phyloP scores from a whole-genome alignment of 139 green algal species.

The Chlamydomonas sphaeroides region DNA sequence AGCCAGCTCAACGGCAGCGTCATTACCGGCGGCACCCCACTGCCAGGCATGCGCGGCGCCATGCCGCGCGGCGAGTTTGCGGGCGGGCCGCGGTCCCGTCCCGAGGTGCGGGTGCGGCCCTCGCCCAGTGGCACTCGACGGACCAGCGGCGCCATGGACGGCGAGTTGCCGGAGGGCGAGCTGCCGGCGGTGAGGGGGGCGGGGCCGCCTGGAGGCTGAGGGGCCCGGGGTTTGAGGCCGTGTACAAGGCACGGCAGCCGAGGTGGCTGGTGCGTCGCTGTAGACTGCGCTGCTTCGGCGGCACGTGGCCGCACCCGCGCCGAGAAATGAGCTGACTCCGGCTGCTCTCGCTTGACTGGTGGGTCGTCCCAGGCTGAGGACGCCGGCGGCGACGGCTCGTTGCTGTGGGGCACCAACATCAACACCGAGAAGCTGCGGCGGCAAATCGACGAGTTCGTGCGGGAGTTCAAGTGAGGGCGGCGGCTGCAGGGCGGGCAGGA shows the following conservation, averaged over 20 bases:
- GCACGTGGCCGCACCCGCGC: neutral
- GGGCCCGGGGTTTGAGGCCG: neutral
- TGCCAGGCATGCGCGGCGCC: neutral
- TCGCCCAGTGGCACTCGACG: neutral
- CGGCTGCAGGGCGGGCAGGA: neutral
- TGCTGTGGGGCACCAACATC: conserved; percentile 92
- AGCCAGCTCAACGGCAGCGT: conserved; percentile 3
- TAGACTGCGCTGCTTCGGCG: neutral
- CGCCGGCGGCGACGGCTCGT: conserved; percentile 61
- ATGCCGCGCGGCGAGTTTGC: conserved; percentile 17
- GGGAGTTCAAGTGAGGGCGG: conserved; percentile 59
- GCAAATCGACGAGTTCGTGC: conserved; percentile 72
- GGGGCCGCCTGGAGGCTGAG: neutral
- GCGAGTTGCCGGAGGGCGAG: neutral
- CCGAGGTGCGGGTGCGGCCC: neutral
- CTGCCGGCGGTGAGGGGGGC: conserved; percentile 13
- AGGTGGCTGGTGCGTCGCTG: neutral
- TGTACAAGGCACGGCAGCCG: too few species aligned
- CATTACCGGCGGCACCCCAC: neutral
- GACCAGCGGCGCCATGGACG: neutral
- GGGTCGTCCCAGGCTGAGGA: neutral
- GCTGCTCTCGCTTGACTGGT: too few species aligned
- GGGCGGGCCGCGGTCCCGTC: neutral
- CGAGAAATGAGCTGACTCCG: too few species aligned
- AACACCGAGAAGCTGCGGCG: conserved; percentile 56